A percentile compares a stretch with the other conserved stretches of the same genome.
These are phyloP conservation scores for Zygoascus sp. DNA, from an alignment of 1,139 yeast genomes.

Conservation along the genomic window DNA sequence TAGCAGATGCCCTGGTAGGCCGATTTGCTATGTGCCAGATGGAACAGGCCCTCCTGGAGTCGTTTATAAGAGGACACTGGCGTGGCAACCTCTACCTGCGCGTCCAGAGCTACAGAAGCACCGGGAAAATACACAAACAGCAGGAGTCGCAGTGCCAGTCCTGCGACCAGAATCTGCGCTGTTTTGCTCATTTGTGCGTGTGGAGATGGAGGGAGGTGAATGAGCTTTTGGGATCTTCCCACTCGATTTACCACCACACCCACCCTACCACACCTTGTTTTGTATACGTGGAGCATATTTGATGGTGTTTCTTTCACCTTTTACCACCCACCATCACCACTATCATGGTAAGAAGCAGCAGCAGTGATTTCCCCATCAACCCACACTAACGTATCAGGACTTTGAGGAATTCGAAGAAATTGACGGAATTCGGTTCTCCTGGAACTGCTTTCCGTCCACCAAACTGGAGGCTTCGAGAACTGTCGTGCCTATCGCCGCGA, in stretches of 20 bases:
- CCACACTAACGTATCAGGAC: slow-evolving; percentile 38
- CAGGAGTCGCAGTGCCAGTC: slow-evolving; percentile 24
- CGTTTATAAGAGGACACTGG: slow-evolving; percentile 63
- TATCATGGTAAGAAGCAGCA: slow-evolving; percentile 4
- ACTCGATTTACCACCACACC: too few species aligned
- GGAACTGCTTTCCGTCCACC: slow-evolving; percentile 89
- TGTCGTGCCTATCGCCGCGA: slow-evolving; percentile 91
- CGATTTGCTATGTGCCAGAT: slow-evolving; percentile 52
- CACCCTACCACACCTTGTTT: too few species aligned
- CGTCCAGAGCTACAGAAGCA: slow-evolving; percentile 41
- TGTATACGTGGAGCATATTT: slow-evolving; percentile 6
- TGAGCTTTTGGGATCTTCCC: too few species aligned
- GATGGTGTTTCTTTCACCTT: not conserved
- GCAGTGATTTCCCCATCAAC: not conserved
- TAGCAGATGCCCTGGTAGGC: slow-evolving; percentile 87
- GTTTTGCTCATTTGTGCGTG: slow-evolving; percentile 3
- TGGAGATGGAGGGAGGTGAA: too few species aligned
- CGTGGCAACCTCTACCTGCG: slow-evolving; percentile 72
- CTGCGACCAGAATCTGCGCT: slow-evolving; percentile 16
- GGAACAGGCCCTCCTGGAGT: slow-evolving; percentile 76
- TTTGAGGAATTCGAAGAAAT: slow-evolving; percentile 82
- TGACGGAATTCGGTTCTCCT: slow-evolving; percentile 86
- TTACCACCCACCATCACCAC: not conserved
- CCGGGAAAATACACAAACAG: slow-evolving; percentile 29
- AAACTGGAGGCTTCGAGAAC: slow-evolving; percentile 86